These are phyloP conservation scores for Pestalotiopsis sp. DNA, from an alignment of 2,329 filamentous ascomycete genomes.

Conservation along the genomic window DNA sequence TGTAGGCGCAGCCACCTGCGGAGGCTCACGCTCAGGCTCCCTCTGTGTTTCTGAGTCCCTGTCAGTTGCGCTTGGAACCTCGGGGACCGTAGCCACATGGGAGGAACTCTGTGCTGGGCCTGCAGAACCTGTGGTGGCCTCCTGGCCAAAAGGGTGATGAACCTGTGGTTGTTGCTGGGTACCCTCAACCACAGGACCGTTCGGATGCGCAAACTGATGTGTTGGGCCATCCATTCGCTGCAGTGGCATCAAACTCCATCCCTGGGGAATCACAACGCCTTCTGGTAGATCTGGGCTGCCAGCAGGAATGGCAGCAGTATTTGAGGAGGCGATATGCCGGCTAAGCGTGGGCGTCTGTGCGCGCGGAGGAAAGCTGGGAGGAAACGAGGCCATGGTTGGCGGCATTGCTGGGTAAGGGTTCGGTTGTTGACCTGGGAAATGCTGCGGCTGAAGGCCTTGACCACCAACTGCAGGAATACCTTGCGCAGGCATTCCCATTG, in stretches of 20 bases:
- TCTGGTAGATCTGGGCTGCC: constrained; percentile 65
- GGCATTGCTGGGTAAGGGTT: constrained; percentile 21
- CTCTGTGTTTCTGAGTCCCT: constrained; percentile 17
- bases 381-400: constrained; percentile 24
- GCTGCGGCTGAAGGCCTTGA: constrained; percentile 21
- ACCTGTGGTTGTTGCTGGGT: not conserved
- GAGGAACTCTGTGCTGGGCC: not conserved
- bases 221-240: constrained; percentile 50
- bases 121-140: not conserved
- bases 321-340: constrained; percentile 49
- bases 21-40: constrained; percentile 27
- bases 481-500: constrained; percentile 17
- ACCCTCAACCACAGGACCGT: not conserved
- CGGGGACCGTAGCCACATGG: not conserved
- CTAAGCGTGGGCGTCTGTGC: constrained; percentile 45
- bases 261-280: constrained; percentile 65
- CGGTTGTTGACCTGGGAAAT: constrained; percentile 17
- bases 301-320: constrained; percentile 56
- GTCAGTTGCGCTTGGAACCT: not conserved
- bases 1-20: constrained; percentile 49
- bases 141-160: not conserved
- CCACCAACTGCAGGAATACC: constrained; percentile 12
- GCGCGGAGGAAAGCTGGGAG: constrained; percentile 32
- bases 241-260: constrained; percentile 67
- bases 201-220: not conserved